Evolutionary conservation across 2,329 filamentous ascomycete genomes (phyloP).

Genomic region (Penicillium decumbens): DNA sequence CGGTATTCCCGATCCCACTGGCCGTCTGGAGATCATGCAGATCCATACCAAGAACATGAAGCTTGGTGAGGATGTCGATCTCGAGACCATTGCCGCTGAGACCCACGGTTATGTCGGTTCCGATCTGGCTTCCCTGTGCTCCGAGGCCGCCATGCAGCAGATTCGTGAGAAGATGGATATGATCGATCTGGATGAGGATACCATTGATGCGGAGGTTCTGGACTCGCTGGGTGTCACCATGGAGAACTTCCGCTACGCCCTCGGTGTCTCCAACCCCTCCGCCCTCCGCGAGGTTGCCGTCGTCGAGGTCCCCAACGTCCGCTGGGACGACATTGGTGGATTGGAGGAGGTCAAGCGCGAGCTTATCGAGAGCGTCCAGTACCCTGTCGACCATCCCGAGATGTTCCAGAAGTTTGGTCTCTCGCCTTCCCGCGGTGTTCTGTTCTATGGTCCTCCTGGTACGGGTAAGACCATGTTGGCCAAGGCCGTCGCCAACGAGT

Average conservation of each 20-base stretch:
- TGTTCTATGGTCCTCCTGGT: conserved; percentile 98
- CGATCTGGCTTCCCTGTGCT: conserved; percentile 96
- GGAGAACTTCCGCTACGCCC: conserved; percentile 99
- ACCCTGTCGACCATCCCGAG: conserved; percentile 98
- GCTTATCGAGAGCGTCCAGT: conserved; percentile 97
- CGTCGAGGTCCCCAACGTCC: conserved; percentile 97
- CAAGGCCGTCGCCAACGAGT: conserved; percentile 99
- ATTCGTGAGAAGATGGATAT: conserved; percentile 99
- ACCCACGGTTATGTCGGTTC: conserved; percentile 99
- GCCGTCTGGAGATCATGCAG: conserved; percentile 96
- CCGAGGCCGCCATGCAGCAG: conserved; percentile 99
- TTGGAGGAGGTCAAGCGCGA: conserved; percentile 98
- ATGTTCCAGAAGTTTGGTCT: conserved; percentile 99
- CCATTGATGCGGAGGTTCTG: conserved; percentile 95
- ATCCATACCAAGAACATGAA: conserved; percentile 99
- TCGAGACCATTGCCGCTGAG: conserved; percentile 93
- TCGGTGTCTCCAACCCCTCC: conserved; percentile 97
- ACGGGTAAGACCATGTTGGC: conserved; percentile 99
- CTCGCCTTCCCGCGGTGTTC: conserved; percentile 92
- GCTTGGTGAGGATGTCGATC: conserved; percentile 89
- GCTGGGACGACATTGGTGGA: conserved; percentile 99
- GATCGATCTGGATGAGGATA: conserved; percentile 97
- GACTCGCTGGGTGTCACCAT: conserved; percentile 98
- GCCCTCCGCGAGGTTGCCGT: conserved; percentile 97
- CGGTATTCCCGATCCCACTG: conserved; percentile 94